Evolutionary conservation across 805 yeast species (phyloP).

Genomic region (Pichia kluyveri): DNA sequence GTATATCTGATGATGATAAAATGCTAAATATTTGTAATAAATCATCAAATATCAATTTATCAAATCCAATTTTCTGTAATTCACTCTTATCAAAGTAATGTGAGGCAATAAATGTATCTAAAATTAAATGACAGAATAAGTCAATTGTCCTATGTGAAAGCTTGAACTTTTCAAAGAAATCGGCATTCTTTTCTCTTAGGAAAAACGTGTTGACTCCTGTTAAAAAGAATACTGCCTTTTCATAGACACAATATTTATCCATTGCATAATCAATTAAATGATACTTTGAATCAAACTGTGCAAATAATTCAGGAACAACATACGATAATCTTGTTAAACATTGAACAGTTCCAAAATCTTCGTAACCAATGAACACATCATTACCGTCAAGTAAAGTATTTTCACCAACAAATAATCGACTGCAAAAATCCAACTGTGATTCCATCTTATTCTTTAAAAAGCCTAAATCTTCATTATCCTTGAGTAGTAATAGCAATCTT

Average conservation of each 20-base stretch:
- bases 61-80: neutral
- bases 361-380: neutral
- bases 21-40: slow-evolving; percentile 9
- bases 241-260: slow-evolving; percentile 6
- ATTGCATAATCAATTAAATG: slow-evolving; percentile 16
- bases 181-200: slow-evolving; percentile 9
- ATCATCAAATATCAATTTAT: slow-evolving; percentile 11
- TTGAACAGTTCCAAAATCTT: slow-evolving; percentile 4
- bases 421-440: slow-evolving; percentile 18
- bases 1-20: slow-evolving; percentile 17
- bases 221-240: slow-evolving; percentile 17
- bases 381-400: slow-evolving; percentile 2
- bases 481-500: slow-evolving; percentile 14
- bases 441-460: slow-evolving; percentile 12
- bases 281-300: slow-evolving; percentile 15
- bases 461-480: neutral
- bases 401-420: slow-evolving; percentile 17
- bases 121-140: slow-evolving; percentile 1
- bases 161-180: slow-evolving; percentile 4
- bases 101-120: neutral
- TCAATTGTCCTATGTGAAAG: slow-evolving; percentile 6
- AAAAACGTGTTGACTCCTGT: slow-evolving; percentile 20
- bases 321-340: slow-evolving; percentile 3
- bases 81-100: neutral
- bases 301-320: slow-evolving; percentile 14